phyloP scores from a whole-genome alignment of 805 yeast species.

The Candida ovalis region DNA sequence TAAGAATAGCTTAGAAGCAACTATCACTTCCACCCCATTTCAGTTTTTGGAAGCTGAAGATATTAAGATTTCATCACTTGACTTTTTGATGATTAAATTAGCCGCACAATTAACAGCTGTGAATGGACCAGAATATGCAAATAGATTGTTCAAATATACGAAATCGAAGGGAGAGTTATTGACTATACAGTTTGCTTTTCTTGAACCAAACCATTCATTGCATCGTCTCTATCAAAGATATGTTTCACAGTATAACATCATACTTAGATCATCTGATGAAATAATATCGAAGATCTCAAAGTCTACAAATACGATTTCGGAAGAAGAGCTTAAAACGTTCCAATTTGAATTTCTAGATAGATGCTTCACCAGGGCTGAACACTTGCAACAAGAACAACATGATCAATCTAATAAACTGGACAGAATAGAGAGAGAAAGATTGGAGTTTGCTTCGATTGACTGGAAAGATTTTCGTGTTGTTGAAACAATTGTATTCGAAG shows the following conservation, averaged over 20 bases:
- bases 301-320: conserved; percentile 10
- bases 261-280: conserved; percentile 27
- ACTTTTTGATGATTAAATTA: conserved; percentile 63
- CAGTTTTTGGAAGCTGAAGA: conserved; percentile 24
- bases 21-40: conserved; percentile 14
- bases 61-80: conserved; percentile 51
- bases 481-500: conserved; percentile 63
- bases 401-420: conserved; percentile 28
- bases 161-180: conserved; percentile 30
- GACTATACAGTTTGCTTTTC: conserved; percentile 63
- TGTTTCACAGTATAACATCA: conserved; percentile 51
- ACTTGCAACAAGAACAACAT: conserved; percentile 35
- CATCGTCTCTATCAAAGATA: conserved; percentile 46
- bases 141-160: conserved; percentile 29
- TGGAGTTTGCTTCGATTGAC: conserved; percentile 71
- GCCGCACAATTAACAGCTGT: conserved; percentile 68
- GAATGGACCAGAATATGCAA: conserved; percentile 48
- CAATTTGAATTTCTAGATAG: conserved; percentile 37
- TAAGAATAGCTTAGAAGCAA: not conserved
- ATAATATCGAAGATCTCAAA: conserved; percentile 18
- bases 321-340: not conserved
- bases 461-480: conserved; percentile 83
- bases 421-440: conserved; percentile 35
- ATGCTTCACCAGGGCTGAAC: conserved; percentile 57
- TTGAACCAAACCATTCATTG: conserved; percentile 57